Base-by-base conservation (phyloP, 805 yeast genomes). In the Clavispora carvajalis region DNA sequence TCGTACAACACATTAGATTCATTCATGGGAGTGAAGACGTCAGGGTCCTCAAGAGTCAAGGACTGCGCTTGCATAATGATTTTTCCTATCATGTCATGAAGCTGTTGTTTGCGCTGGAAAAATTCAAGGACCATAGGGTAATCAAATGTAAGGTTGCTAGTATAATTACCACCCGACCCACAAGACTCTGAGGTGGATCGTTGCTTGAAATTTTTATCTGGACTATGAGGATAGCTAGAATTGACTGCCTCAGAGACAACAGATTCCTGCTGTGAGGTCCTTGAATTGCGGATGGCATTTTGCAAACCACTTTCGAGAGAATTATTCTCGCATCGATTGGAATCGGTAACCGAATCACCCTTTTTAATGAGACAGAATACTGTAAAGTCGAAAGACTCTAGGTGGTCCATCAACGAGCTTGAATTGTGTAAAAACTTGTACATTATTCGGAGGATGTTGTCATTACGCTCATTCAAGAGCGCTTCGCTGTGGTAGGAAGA, bases 11-110 rank as follows among this genome's bases (percentile, higher is more conserved):
- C 47, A 28, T 70, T 70, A 28, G 81, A 69, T 4, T 66, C 85
- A 42, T 71, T 72, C 62, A 83, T 67, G 0, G 83, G 76, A 37
- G 71, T 69, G 59, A 85, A 85, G 2, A 80, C 82, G 43, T 83
- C 88, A 1, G 93, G 88, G 54, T 85, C 95, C 22, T 73, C 77
- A 9, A 85, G 60, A 0, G 93, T 82, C 9, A 85, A 61, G 10
- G 79, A 69, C 55, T 86, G 95, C 0, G 85, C 72, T 35, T 80
- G 77, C 73, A 85, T 74, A 9, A 86, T 68, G 5, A 84, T 67
- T 22, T 73, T 72, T 3, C 79, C 65, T 23, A 81, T 65, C 4
- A 72, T 56, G 48, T 82, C 78, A 57, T 87, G 90, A 19, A 85
- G 57, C 7, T 74, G 71, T 56, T 88, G 96, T 52, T 88, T 89